phyloP scores from a whole-genome alignment of 1,284 basidiomycete genomes.

The Sanghuangporus baumii region DNA sequence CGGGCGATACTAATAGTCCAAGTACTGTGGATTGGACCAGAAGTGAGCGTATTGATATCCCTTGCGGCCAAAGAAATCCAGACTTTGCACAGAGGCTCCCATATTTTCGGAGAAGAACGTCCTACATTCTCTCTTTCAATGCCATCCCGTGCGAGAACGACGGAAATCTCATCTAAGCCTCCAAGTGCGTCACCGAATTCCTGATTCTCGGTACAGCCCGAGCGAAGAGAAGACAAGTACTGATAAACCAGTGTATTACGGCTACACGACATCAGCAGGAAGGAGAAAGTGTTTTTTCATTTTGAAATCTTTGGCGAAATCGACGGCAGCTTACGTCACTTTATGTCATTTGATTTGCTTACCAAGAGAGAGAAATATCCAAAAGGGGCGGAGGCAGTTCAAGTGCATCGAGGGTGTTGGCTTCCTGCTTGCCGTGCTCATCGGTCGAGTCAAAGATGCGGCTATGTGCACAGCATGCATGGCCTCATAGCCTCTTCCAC shows the following conservation, averaged over 20 bases:
- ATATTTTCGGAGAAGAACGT: conserved; percentile 6
- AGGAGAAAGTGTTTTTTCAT: background rate
- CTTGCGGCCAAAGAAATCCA: conserved; percentile 7
- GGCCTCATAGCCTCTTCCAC: background rate
- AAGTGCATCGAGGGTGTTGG: background rate
- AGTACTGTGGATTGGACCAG: background rate
- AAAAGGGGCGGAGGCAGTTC: background rate
- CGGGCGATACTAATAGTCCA: conserved; percentile 44
- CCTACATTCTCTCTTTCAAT: conserved; percentile 8
- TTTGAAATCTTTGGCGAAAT: background rate
- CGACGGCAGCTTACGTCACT: background rate
- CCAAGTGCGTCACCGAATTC: background rate
- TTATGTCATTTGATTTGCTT: background rate
- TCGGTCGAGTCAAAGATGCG: conserved; percentile 11
- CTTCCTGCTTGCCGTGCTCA: background rate
- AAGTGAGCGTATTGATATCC: background rate
- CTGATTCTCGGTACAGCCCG: background rate
- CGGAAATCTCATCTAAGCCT: conserved; percentile 6
- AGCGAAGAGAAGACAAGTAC: background rate
- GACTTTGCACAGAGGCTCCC: conserved; percentile 3
- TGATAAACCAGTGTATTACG: background rate
- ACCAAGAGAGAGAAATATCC: background rate
- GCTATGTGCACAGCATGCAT: conserved; percentile 9
- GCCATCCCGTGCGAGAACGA: conserved; percentile 1
- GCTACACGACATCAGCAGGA: background rate